Evolutionary conservation across 2,329 filamentous ascomycete species (phyloP), one percentile per base, ranked within the genome.

Genomic region (Fusarium napiforme): DNA sequence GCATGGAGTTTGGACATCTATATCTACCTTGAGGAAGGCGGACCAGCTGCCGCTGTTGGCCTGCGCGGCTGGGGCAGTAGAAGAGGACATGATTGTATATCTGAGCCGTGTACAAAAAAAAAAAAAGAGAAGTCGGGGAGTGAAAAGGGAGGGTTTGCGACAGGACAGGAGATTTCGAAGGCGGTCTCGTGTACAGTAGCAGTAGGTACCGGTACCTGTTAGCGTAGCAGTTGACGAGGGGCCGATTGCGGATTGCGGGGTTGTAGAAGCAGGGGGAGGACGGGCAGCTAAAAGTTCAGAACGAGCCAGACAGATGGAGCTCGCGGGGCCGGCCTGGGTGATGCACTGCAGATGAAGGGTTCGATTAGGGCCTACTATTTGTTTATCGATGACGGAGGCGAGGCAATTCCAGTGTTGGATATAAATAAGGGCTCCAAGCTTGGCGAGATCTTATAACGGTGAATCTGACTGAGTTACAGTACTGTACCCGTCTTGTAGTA

Each of bases 11-110:
- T 52, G 30, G n/a, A 46, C 62, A 71, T 69, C 36, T 78, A 87
- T 64, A 71, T 69, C 37, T 78, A 88, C 86, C 84, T 87, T 88
- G 68, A 88, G 81, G 74, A 88, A 88, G 43, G 86, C 82, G 34
- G 85, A 79, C 87, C 87, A 88, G 79, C 85, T 87, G 71, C 85
- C 82, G 77, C 83, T 84, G 73, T 78, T 81, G 50, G 83, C 83
- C 69, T 83, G 81, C 37, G 83, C 72, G 46, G 82, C 75, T 36
- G 80, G 70, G 30, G 71, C 60, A 28, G 78, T 70, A 69, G 71
- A 75, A 40, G 80, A 77, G 12, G 79, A 79, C 80, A 82, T 82
- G 73, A 55, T 75, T 74, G 53, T n/a, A 50, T 60, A 47, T 59
- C 57, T 63, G 50, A 50, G 63, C 49, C 37, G 60, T 46, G 53